A percentile compares a stretch with the other conserved stretches of the same genome.
Evolutionary conservation across 2,329 filamentous ascomycete species (phyloP).

Genomic region (Cercospora zeina): DNA sequence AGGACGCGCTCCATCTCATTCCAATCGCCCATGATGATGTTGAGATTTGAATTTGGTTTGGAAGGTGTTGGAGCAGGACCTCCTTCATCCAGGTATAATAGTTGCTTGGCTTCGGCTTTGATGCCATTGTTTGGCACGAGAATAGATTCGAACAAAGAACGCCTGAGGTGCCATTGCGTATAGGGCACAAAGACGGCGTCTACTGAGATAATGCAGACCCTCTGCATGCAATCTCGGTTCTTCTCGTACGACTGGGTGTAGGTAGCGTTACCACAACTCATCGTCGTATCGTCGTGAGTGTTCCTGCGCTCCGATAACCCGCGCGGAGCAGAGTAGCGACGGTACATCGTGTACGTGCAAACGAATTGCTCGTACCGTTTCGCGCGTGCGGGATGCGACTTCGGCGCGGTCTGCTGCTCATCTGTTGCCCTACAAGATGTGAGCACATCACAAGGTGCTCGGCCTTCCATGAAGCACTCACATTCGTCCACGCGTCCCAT

Average conservation of each 20-base stretch:
- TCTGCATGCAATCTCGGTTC: background rate
- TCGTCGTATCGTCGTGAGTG: no score
- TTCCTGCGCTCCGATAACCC: background rate
- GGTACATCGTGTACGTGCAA: background rate
- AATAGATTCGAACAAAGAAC: background rate
- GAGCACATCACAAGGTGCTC: background rate
- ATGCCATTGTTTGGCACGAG: background rate
- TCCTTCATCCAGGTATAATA: background rate
- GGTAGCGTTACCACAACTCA: no score
- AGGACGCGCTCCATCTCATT: constrained; percentile 13
- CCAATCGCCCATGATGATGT: constrained; percentile 7
- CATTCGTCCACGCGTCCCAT: constrained; percentile 17
- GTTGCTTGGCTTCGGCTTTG: background rate
- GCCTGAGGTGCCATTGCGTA: background rate
- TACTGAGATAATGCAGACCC: background rate
- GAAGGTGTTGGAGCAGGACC: background rate
- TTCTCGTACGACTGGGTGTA: no score
- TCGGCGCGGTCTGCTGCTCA: background rate
- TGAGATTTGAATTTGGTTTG: background rate
- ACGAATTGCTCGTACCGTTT: background rate
- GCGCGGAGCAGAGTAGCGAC: background rate
- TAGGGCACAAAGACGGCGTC: background rate
- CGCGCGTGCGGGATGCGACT: background rate
- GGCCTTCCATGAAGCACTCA: background rate
- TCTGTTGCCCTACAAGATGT: constrained; percentile 8